Evolutionary conservation across 176 grass and related monocot species (phyloP), one percentile per base, ranked within the genome.

Genomic region (Ensete ventricosum): DNA sequence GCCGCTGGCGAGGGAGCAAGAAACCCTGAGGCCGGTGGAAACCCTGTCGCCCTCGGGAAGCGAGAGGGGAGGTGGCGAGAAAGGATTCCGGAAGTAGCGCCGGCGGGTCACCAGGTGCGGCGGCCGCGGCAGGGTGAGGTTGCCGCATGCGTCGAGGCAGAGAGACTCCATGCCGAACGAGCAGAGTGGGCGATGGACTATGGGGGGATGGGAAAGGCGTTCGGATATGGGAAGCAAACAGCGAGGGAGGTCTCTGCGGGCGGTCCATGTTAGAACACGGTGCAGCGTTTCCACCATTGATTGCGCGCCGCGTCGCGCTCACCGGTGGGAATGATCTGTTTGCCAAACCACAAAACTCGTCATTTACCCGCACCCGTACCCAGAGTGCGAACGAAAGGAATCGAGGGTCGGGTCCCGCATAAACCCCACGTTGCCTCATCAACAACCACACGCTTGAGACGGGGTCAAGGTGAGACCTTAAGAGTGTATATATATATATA

Each of bases 111-210:
- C 29, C 22, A 70, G 20, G 13, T 64, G 48, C 7, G 66, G 43
- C 23, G 29, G 29, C 1, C 25, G 48, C 13, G 53, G 65, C 26
- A 73, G 13, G 29, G 53, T 73, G 79, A 82, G 73, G 73, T 75
- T 70, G 25, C 80, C 80, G 82, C 82, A 76, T 1, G 88, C 82
- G 79, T 82, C 82, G 80, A 91, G 69, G 79, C 80, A 87, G 78
- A 76, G 87, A 20, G 86, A 81, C 64, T 84, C 86, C 96, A 99
- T 95, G 69, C 84, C 83, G 50, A 29, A 20, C 54, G 54, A 57
- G 54, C 2, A 5, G 16, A 17, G 54, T n/a, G 52, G 25, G 71
- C 9, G 71, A 51, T 9, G 7, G 29, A 50, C 16, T 5, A 5
- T 4, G 34, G 16, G 12, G 12, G 2, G 17, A 49, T 12, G 26